phyloP scores from a whole-genome alignment of 148 eudicot species.

The Arctostaphylos glauca region DNA sequence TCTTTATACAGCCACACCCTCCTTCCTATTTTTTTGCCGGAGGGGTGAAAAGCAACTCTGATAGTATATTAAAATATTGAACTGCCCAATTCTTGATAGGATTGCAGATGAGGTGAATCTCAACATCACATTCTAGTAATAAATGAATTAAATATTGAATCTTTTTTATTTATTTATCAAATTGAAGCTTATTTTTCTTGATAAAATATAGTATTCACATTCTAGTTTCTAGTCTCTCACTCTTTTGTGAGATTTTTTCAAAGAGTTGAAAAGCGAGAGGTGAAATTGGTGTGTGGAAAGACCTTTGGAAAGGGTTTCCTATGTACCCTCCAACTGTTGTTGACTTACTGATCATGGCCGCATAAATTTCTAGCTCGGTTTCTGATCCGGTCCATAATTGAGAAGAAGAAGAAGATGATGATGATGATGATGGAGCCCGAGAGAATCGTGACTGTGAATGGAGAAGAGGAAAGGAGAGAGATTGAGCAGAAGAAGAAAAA shows the following conservation, averaged over 20 bases:
- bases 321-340: too few relatives aligned
- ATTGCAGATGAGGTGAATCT: background rate
- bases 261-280: too few relatives aligned
- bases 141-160: background rate
- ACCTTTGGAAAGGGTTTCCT: too few relatives aligned
- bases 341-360: too few relatives aligned
- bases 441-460: slow-evolving; percentile 2
- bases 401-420: background rate
- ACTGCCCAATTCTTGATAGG: background rate
- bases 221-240: background rate
- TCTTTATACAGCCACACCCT: too few relatives aligned
- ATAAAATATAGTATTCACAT: background rate
- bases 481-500: slow-evolving; percentile 18
- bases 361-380: background rate
- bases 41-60: too few relatives aligned
- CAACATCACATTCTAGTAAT: background rate
- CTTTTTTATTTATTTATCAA: background rate
- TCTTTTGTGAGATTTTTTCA: background rate
- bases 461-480: slow-evolving; percentile 21
- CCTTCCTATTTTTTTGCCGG: too few relatives aligned
- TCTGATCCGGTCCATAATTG: background rate
- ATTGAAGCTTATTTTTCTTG: background rate
- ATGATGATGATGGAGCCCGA: background rate
- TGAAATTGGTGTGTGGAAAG: too few relatives aligned
- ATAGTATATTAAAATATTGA: background rate